phyloP scores from a whole-genome alignment of 129 eudicot genomes.

The Tagetes patula region DNA sequence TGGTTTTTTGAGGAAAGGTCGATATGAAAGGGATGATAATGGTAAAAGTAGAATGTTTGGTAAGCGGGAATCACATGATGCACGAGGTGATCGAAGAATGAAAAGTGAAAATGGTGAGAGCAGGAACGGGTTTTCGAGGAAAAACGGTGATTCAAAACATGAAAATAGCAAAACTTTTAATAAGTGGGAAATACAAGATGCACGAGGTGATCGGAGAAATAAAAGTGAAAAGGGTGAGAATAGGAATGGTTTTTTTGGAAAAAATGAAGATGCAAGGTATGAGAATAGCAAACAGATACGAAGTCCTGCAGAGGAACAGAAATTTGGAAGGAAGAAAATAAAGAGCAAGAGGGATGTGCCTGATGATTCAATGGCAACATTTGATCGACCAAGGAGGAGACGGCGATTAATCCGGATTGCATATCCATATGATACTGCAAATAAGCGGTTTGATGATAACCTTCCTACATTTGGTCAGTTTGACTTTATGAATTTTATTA shows the following conservation, averaged over 20 bases:
- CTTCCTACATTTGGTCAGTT: constrained; percentile 56
- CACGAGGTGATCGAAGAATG: constrained; percentile 22
- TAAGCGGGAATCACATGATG: not conserved
- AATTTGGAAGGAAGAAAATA: constrained; percentile 37
- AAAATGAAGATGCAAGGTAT: constrained; percentile 23
- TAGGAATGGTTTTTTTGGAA: constrained; percentile 24
- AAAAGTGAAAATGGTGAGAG: constrained; percentile 22
- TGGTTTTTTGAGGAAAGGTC: constrained; percentile 23
- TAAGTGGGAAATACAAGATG: constrained; percentile 13
- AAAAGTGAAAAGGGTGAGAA: constrained; percentile 24
- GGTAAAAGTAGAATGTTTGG: not conserved
- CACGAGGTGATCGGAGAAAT: constrained; percentile 21
- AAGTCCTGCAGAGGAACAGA: constrained; percentile 25
- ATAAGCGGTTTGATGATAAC: constrained; percentile 72
- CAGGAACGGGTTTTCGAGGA: constrained; percentile 25
- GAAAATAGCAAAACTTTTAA: not conserved
- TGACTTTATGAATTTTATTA: constrained; percentile 3
- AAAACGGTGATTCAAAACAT: not conserved
- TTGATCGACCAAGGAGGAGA: constrained; percentile 55
- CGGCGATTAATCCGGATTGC: constrained; percentile 59
- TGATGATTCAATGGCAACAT: constrained; percentile 35
- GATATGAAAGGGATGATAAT: constrained; percentile 23
- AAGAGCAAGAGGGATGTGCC: constrained; percentile 34
- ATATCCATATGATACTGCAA: constrained; percentile 60
- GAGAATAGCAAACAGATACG: constrained; percentile 15